Percentiles rank a stretch among this genome's conserved stretches.
Evolutionary conservation across 495 filamentous ascomycete species (phyloP).

Genomic region (Talaromyces stipitatus): DNA sequence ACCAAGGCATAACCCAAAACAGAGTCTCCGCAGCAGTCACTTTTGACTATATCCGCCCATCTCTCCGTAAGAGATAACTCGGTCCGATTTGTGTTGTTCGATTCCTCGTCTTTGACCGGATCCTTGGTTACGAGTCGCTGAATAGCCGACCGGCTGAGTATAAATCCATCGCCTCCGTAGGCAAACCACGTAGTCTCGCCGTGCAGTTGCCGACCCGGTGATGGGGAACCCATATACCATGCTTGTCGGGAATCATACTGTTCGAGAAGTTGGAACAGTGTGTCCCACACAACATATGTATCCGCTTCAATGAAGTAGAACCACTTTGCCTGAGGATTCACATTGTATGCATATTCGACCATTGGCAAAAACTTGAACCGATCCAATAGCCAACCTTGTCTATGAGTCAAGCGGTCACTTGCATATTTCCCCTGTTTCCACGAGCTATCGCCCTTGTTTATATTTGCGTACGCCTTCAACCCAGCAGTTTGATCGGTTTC

Average conservation of each 20-base stretch:
- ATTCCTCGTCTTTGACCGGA: neutral
- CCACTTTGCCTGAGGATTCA: conserved; percentile 47
- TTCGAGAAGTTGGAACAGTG: conserved; percentile 46
- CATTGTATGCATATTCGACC: conserved; percentile 46
- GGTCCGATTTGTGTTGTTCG: neutral
- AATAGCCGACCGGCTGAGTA: conserved; percentile 43
- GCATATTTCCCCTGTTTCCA: neutral
- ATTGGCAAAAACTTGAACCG: conserved; percentile 60
- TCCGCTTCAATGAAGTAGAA: conserved; percentile 59
- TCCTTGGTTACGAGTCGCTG: conserved; percentile 20
- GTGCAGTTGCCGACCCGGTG: conserved; percentile 25
- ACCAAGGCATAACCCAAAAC: conserved; percentile 41
- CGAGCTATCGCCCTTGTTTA: conserved; percentile 11
- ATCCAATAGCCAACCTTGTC: conserved; percentile 49
- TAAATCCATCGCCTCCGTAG: conserved; percentile 47
- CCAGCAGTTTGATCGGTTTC: neutral
- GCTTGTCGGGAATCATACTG: conserved; percentile 40
- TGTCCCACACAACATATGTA: conserved; percentile 58
- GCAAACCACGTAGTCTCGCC: conserved; percentile 35
- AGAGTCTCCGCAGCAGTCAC: conserved; percentile 48
- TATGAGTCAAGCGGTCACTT: conserved; percentile 1
- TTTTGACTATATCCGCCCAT: conserved; percentile 25
- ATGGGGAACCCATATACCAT: conserved; percentile 45
- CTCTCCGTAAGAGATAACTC: conserved; percentile 19
- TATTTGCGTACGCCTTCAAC: conserved; percentile 17